Conservation (phyloP, 176 grass and related monocot species). For the Ananas comosus region DNA sequence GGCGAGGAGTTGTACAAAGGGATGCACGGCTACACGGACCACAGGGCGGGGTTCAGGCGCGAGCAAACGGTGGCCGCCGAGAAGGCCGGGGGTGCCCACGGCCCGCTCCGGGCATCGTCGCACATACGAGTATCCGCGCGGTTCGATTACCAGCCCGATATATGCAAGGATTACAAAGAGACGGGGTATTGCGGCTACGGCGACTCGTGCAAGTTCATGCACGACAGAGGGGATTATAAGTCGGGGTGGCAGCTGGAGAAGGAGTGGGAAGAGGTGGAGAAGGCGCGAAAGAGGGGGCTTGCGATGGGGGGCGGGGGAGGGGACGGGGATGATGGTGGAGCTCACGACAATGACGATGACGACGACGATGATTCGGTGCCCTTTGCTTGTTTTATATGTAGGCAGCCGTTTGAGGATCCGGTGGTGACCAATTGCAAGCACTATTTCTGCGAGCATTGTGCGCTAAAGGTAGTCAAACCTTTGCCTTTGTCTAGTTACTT, state of each 20-base stretch:
- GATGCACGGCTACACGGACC: constrained; percentile 75
- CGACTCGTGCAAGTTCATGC: constrained; percentile 99
- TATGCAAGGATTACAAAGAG: constrained; percentile 99
- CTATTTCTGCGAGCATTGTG: constrained; percentile 87
- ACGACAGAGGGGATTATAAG: constrained; percentile 88
- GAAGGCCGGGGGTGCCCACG: constrained; percentile 72
- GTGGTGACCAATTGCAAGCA: constrained; percentile 87
- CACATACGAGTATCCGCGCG: constrained; percentile 66
- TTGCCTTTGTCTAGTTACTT: background rate
- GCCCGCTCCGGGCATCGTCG: constrained; percentile 57
- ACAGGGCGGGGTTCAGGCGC: constrained; percentile 71
- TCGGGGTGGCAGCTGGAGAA: constrained; percentile 96
- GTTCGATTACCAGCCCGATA: constrained; percentile 88
- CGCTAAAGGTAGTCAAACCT: constrained; percentile 45
- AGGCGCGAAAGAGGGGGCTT: constrained; percentile 49
- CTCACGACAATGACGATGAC: constrained; percentile 26
- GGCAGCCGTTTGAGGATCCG: constrained; percentile 66
- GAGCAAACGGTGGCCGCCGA: constrained; percentile 81
- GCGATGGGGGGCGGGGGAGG: constrained; percentile 30
- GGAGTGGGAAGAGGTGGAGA: constrained; percentile 68
- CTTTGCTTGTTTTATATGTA: constrained; percentile 85
- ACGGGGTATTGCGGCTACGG: constrained; percentile 86
- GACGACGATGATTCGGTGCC: constrained; percentile 48
- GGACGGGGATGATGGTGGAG: constrained; percentile 26
- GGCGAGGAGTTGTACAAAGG: constrained; percentile 53